Evolutionary conservation across 768 basidiomycete species (phyloP).

Genomic region (Coprinellus aureogranulatus): DNA sequence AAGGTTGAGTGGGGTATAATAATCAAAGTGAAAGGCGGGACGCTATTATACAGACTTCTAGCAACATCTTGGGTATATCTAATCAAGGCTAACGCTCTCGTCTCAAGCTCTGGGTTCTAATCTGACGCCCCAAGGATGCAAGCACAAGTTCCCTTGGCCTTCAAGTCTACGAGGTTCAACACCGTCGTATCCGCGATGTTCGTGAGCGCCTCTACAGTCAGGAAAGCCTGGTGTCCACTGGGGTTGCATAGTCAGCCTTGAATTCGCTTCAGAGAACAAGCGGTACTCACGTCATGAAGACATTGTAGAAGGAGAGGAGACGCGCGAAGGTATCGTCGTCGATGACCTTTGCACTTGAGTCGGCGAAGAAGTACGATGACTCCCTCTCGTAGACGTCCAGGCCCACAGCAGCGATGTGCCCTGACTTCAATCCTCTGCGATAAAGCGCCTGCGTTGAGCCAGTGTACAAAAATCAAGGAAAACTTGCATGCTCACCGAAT

Average conservation of each 20-base stretch:
- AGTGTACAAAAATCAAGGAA: background rate
- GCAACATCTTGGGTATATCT: too few relatives aligned
- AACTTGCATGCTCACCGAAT: constrained; percentile 29
- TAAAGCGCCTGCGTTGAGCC: too few relatives aligned
- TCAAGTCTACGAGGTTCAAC: constrained; percentile 32
- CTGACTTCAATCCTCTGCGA: constrained; percentile 35
- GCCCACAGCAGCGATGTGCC: constrained; percentile 41
- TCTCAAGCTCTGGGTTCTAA: too few relatives aligned
- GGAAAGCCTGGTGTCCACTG: constrained; percentile 44
- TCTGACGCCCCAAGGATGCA: constrained; percentile 19
- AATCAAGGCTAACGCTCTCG: too few relatives aligned
- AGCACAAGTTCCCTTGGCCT: constrained; percentile 28
- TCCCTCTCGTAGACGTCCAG: constrained; percentile 44
- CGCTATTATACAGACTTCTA: too few relatives aligned
- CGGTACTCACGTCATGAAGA: constrained; percentile 38
- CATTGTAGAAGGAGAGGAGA: constrained; percentile 46
- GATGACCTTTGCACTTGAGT: constrained; percentile 42
- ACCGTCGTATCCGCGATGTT: constrained; percentile 42
- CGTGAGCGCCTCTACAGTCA: constrained; percentile 38
- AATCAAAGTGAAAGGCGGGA: too few relatives aligned
- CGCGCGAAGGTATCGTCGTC: constrained; percentile 44
- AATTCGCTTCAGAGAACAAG: background rate
- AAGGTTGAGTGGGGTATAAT: too few relatives aligned
- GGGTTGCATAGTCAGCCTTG: background rate
- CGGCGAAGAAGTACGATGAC: constrained; percentile 41